Evolutionary conservation across 2,329 filamentous ascomycete species (phyloP), one percentile per base, ranked within the genome.

Genomic region (Claviceps sp.): DNA sequence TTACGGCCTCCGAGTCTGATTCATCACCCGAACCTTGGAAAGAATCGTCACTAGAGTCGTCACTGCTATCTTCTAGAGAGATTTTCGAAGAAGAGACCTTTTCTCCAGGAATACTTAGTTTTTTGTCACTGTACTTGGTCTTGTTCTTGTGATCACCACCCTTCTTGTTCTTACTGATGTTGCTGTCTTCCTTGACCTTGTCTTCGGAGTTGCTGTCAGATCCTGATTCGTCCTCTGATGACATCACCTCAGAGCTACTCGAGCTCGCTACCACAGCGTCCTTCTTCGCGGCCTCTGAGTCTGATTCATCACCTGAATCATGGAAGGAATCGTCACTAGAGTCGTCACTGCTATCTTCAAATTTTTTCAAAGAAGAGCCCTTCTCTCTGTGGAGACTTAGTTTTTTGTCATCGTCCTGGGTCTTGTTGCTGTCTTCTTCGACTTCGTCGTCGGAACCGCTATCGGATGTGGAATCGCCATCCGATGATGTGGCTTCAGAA

Each of bases 41-140:
- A 4, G 10, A 34, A 14, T 19, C 56, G 14, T 62, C 53, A 11
- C 48, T 55, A 39, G 57, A 58, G 26, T 50, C 55, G 1, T 59
- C 61, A 30, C 41, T 30, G 30, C 49, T 49, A 14, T 47, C 40
- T n/a, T 50, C 10, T 34, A 34, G 26, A 8, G 41, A 49, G 19
- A 37, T 30, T 2, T 39, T 11, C 17, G 51, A 50, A n/a, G 55
- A 50, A n/a, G 16, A 24, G 16, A 45, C 41, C 6, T 16, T 41
- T 16, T 26, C 39, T 19, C 39, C 30, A 13, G 22, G 26, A 7
- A 45, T 49, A 22, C 24, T 50, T n/a, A 48, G 41, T 1, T 42
- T 40, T 5, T 19, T 37, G 6, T 50, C 51, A 26, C 44, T 26
- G 13, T 13, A 10, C 6, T 50, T 43, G 4, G 34, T 22, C 6